A percentile compares a stretch with the other conserved stretches of the same genome.
These are phyloP conservation scores for Herpotrichia juniperi DNA, from an alignment of 2,329 filamentous ascomycete species.

Conservation along the genomic window DNA sequence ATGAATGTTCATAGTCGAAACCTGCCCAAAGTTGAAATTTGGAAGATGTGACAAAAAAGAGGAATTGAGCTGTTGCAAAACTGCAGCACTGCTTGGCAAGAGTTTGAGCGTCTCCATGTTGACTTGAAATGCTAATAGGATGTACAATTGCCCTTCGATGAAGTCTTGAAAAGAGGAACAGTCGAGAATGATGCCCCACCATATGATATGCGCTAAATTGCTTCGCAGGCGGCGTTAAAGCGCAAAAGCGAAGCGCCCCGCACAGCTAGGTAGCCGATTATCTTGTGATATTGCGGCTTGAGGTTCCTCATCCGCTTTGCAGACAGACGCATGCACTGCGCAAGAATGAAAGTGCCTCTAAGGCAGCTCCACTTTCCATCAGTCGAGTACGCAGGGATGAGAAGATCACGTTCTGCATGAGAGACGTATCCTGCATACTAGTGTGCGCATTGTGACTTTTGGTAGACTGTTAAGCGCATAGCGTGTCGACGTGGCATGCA, in stretches of 20 bases:
- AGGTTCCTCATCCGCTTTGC: neutral
- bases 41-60: conserved; percentile 9
- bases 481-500: conserved; percentile 8
- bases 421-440: neutral
- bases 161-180: neutral
- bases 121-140: neutral
- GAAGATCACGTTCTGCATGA: neutral
- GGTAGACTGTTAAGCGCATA: conserved; percentile 1
- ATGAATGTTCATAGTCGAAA: conserved; percentile 3
- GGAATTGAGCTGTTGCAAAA: neutral
- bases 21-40: neutral
- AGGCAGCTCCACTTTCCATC: neutral
- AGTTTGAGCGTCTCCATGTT: conserved; percentile 9
- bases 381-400: neutral
- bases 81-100: neutral
- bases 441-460: neutral
- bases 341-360: neutral
- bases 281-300: neutral
- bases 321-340: neutral
- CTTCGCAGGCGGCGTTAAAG: neutral
- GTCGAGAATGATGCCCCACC: conserved; percentile 2
- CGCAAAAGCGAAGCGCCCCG: neutral
- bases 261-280: neutral
- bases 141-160: neutral
- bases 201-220: conserved; percentile 2